Conservation (phyloP, 2,329 filamentous ascomycete genomes). For the Trichoderma koningii region DNA sequence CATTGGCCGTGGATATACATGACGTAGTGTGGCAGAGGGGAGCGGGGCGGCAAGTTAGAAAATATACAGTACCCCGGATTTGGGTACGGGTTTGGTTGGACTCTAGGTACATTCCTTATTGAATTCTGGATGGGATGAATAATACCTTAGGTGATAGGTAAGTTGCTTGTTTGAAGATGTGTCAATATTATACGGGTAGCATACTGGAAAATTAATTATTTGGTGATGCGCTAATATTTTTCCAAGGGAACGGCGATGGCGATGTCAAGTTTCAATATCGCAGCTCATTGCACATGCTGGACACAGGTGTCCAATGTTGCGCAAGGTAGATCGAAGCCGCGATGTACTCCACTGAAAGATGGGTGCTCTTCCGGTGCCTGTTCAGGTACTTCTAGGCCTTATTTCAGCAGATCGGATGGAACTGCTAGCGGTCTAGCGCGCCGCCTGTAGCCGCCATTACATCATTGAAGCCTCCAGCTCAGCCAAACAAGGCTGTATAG, state of each 20-base stretch:
- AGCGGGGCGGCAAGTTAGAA: slow-evolving; percentile 1
- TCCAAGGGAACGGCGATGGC: too few species aligned
- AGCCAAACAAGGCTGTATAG: too few species aligned
- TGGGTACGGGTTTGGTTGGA: not conserved
- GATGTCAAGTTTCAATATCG: too few species aligned
- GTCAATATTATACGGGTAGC: too few species aligned
- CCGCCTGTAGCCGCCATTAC: slow-evolving; percentile 16
- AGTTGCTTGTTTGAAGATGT: too few species aligned
- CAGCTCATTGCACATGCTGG: not conserved
- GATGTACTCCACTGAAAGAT: not conserved
- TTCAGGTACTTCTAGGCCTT: not conserved
- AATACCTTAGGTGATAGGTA: too few species aligned
- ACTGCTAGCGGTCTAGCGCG: not conserved
- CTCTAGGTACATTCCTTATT: not conserved
- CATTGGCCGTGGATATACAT: slow-evolving; percentile 14
- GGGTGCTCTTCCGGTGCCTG: not conserved
- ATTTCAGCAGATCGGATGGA: too few species aligned
- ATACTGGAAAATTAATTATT: too few species aligned
- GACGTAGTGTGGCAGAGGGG: slow-evolving; percentile 26
- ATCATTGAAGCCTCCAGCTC: slow-evolving; percentile 14
- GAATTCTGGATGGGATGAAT: too few species aligned
- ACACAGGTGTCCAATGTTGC: too few species aligned
- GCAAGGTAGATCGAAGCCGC: too few species aligned
- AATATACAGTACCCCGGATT: slow-evolving; percentile 2
- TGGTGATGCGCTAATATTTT: too few species aligned